Evolutionary conservation across 495 filamentous ascomycete genomes (phyloP).

Genomic region (Paragyromitra xinjiangensis): DNA sequence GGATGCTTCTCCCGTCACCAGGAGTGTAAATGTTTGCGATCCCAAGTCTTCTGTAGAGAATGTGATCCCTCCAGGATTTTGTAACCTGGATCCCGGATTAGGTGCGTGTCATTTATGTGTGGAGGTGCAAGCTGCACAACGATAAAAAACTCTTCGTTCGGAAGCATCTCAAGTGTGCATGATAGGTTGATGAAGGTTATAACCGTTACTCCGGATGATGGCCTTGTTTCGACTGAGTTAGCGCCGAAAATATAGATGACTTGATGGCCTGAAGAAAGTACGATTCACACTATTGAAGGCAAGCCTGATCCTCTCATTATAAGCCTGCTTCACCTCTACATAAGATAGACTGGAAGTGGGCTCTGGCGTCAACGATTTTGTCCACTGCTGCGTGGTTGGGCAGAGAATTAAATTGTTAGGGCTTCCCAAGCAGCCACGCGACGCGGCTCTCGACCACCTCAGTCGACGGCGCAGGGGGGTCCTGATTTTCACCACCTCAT

Average conservation of each 20-base stretch:
- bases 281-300: neutral
- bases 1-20: neutral
- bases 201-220: conserved; percentile 16
- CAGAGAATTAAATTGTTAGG: conserved; percentile 40
- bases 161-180: conserved; percentile 32
- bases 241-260: neutral
- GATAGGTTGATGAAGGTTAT: conserved; percentile 18
- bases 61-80: conserved; percentile 15
- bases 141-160: conserved; percentile 12
- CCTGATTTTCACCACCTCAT: conserved; percentile 48
- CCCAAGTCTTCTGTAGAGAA: neutral
- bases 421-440: conserved; percentile 45
- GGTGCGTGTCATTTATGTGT: conserved; percentile 17
- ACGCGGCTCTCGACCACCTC: conserved; percentile 51
- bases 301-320: neutral
- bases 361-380: neutral
- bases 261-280: conserved; percentile 19
- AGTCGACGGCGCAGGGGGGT: conserved; percentile 51
- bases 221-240: neutral
- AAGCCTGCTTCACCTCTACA: neutral
- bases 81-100: conserved; percentile 25
- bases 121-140: conserved; percentile 22
- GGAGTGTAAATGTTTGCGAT: neutral
- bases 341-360: neutral
- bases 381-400: neutral